phyloP scores from a whole-genome alignment of 805 yeast genomes.

The Starmerella cellae region DNA sequence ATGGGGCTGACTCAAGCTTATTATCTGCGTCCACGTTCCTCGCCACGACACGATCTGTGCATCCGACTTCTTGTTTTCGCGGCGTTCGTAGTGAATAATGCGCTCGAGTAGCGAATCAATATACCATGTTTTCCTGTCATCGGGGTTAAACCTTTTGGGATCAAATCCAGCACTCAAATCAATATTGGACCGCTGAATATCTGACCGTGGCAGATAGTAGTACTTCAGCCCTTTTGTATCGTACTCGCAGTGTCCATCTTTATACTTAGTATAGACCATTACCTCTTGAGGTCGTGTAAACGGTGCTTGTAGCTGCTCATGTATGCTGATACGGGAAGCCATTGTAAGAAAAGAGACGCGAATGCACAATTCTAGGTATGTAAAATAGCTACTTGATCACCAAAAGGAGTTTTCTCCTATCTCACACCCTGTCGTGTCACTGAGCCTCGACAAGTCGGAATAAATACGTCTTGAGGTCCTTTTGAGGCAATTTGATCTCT shows the following conservation, averaged over 20 bases:
- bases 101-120: slow-evolving; percentile 47
- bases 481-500: too few relatives aligned
- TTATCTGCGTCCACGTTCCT: slow-evolving; percentile 64
- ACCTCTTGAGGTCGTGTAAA: slow-evolving; percentile 65
- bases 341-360: too few relatives aligned
- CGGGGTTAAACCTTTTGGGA: slow-evolving; percentile 37
- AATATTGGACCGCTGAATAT: slow-evolving; percentile 37
- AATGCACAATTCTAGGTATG: too few relatives aligned
- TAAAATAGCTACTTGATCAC: too few relatives aligned
- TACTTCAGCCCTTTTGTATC: slow-evolving; percentile 50
- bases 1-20: slow-evolving; percentile 49
- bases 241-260: slow-evolving; percentile 30
- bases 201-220: slow-evolving; percentile 68
- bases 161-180: slow-evolving; percentile 51
- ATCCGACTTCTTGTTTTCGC: slow-evolving; percentile 34
- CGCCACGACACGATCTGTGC: slow-evolving; percentile 71
- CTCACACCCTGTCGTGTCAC: too few relatives aligned
- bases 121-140: slow-evolving; percentile 30
- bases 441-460: too few relatives aligned
- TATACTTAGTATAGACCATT: slow-evolving; percentile 45
- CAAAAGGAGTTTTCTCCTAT: too few relatives aligned
- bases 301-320: neutral
- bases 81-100: slow-evolving; percentile 42
- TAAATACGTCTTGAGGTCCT: too few relatives aligned
- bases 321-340: neutral